Percentiles rank a stretch among this genome's conserved stretches.
These are phyloP conservation scores for Begonia fuchsioides DNA, from an alignment of 306 rosid species.

Conservation along the genomic window DNA sequence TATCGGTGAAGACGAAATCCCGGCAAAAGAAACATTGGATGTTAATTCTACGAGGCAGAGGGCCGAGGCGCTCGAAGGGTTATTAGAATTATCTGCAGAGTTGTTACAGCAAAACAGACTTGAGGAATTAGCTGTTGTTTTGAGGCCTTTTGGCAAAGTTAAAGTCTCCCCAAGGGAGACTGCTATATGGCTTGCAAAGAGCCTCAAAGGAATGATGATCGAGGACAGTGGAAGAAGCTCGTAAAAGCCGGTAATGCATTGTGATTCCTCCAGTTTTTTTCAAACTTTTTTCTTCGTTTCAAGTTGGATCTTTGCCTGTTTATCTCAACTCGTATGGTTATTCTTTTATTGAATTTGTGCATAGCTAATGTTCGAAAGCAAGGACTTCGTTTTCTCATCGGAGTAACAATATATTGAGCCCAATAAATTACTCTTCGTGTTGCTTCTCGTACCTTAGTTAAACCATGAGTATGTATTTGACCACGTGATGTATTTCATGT, in stretches of 20 bases:
- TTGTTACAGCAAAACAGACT: conserved; percentile 70
- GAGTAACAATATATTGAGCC: too few species aligned
- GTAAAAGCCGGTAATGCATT: conserved; percentile 18
- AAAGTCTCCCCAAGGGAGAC: conserved; percentile 98
- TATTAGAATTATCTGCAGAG: conserved; percentile 87
- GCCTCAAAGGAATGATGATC: conserved; percentile 91
- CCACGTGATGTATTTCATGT: too few species aligned
- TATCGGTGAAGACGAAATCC: conserved; percentile 46
- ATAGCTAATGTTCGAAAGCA: too few species aligned
- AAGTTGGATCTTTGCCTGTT: too few species aligned
- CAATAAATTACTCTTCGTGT: too few species aligned
- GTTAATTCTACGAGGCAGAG: conserved; percentile 87
- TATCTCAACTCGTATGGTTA: too few species aligned
- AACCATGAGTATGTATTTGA: too few species aligned
- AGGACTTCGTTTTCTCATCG: too few species aligned
- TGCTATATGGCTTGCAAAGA: conserved; percentile 94
- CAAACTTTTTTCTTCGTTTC: conserved; percentile 7
- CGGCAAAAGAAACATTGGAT: conserved; percentile 53
- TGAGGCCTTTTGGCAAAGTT: conserved; percentile 90
- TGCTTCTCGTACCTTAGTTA: too few species aligned
- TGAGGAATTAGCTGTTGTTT: conserved; percentile 85
- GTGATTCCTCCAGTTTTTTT: conserved; percentile 12
- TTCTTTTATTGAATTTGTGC: too few species aligned
- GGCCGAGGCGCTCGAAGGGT: conserved; percentile 96
- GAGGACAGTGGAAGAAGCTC: conserved; percentile 57